Conservation (phyloP, 2,329 filamentous ascomycete species). For the Botryotinia calthae region DNA sequence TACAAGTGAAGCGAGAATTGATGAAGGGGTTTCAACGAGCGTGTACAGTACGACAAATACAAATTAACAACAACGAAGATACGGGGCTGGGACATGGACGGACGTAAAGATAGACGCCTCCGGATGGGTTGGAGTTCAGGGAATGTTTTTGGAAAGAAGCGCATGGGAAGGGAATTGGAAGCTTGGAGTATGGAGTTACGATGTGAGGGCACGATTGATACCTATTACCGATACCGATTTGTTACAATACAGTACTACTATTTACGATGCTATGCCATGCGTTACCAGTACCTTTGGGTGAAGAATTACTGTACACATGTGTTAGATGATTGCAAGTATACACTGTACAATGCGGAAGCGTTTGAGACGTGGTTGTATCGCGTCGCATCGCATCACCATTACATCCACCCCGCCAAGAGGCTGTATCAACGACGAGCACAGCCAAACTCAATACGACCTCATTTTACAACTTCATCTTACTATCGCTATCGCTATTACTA, state of each 20-base stretch:
- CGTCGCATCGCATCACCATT: background rate
- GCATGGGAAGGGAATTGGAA: background rate
- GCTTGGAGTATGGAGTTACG: constrained; percentile 10
- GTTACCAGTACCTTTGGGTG: background rate
- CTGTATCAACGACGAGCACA: background rate
- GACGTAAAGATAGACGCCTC: background rate
- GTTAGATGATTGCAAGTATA: background rate
- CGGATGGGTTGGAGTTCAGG: background rate
- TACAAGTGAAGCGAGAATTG: constrained; percentile 50
- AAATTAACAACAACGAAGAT: background rate
- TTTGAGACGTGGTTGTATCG: background rate
- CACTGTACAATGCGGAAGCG: background rate
- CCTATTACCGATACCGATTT: constrained; percentile 11
- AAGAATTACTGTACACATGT: constrained; percentile 1
- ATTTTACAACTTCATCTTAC: background rate
- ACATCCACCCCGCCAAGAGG: background rate
- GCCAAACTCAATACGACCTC: constrained; percentile 10
- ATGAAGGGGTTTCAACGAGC: constrained; percentile 10
- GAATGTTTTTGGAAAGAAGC: background rate
- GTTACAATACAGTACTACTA: constrained; percentile 13
- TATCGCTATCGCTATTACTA: background rate
- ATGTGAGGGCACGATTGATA: constrained; percentile 8
- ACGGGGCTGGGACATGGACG: background rate
- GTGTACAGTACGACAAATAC: background rate
- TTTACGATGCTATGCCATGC: background rate